phyloP scores from a whole-genome alignment of 352 stramenopile species.

The Phytophthora europaea region DNA sequence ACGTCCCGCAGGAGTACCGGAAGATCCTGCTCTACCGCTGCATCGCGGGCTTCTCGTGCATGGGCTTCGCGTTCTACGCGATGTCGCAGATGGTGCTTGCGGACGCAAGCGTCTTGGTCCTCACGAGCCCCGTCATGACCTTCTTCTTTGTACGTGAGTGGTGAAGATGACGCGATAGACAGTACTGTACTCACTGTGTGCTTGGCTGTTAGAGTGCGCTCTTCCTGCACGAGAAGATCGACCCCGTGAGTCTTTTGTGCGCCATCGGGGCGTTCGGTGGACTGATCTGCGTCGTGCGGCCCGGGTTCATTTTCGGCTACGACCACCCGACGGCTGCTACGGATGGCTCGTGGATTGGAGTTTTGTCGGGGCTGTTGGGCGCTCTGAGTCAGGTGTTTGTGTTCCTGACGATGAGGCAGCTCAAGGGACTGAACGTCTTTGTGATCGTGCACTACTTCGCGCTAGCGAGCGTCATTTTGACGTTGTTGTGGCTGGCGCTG shows the following conservation, averaged over 20 bases:
- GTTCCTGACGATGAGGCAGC: constrained; percentile 57
- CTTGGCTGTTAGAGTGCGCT: constrained; percentile 36
- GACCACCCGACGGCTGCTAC: constrained; percentile 19
- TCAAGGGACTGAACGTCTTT: constrained; percentile 53
- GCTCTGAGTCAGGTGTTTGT: constrained; percentile 57
- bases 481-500: constrained; percentile 46
- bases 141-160: constrained; percentile 36
- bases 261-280: constrained; percentile 51
- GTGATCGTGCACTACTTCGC: constrained; percentile 71
- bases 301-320: constrained; percentile 54
- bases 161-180: background rate
- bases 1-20: constrained; percentile 48
- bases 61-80: constrained; percentile 78
- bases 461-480: constrained; percentile 48
- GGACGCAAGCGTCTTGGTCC: constrained; percentile 70
- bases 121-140: constrained; percentile 48
- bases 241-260: constrained; percentile 44
- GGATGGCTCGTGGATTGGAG: constrained; percentile 35
- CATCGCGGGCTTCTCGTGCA: constrained; percentile 66
- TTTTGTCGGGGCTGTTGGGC: constrained; percentile 48
- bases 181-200: constrained; percentile 22
- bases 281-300: constrained; percentile 58
- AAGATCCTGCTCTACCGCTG: constrained; percentile 65
- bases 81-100: constrained; percentile 82
- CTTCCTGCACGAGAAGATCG: constrained; percentile 57